Evolutionary conservation across 495 filamentous ascomycete genomes (phyloP).

Genomic region (Xylaria nigripes): DNA sequence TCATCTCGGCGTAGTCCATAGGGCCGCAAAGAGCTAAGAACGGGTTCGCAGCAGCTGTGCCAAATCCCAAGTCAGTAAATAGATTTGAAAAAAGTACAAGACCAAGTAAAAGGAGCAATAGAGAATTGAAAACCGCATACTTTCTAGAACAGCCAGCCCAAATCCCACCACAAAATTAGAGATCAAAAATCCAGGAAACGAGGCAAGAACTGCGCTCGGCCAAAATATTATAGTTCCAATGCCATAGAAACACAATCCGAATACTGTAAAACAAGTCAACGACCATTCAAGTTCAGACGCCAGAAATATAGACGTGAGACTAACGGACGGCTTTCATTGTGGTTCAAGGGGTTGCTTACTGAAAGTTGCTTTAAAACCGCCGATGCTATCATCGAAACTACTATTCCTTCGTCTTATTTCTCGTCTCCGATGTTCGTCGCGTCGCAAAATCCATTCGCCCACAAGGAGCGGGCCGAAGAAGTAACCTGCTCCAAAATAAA

Average conservation of each 20-base stretch:
- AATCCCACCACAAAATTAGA: slow-evolving; percentile 58
- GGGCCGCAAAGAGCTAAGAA: slow-evolving; percentile 55
- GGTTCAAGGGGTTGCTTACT: slow-evolving; percentile 6
- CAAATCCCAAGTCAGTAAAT: not conserved
- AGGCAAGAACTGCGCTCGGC: slow-evolving; percentile 53
- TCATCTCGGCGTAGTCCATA: slow-evolving; percentile 41
- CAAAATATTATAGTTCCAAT: slow-evolving; percentile 60
- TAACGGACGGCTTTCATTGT: no score
- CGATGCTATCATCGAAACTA: slow-evolving; percentile 20
- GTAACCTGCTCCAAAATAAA: slow-evolving; percentile 48
- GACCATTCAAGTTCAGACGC: not conserved
- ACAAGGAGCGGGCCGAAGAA: slow-evolving; percentile 58
- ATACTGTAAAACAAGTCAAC: slow-evolving; percentile 44
- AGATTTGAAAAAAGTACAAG: not conserved
- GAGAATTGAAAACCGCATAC: not conserved
- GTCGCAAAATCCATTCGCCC: slow-evolving; percentile 56
- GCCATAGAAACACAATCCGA: slow-evolving; percentile 52
- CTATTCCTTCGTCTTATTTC: slow-evolving; percentile 14
- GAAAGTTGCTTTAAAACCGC: slow-evolving; percentile 28
- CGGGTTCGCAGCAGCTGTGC: slow-evolving; percentile 48
- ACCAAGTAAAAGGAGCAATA: not conserved
- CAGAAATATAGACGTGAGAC: not conserved
- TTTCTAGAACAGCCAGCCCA: slow-evolving; percentile 58
- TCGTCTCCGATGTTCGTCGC: slow-evolving; percentile 40
- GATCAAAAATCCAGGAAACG: slow-evolving; percentile 57